Evolutionary conservation across 306 rosid genomes (phyloP).

Genomic region (Trifolium fragiferum): DNA sequence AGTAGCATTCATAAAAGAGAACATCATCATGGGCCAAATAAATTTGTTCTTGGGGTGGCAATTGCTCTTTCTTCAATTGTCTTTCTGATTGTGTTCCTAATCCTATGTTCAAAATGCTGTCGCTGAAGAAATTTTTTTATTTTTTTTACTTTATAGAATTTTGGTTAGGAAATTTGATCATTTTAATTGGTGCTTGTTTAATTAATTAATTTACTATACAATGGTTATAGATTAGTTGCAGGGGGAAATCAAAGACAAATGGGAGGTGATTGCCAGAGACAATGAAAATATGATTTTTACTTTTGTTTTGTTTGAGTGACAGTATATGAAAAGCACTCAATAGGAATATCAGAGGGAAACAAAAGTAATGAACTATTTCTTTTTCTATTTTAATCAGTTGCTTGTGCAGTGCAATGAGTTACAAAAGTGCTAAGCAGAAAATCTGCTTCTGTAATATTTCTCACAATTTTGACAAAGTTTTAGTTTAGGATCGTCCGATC

Average conservation of each 20-base stretch:
- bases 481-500: no score
- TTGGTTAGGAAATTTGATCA: slow-evolving; percentile 49
- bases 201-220: slow-evolving; percentile 19
- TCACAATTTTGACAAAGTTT: no score
- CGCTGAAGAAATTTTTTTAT: slow-evolving; percentile 46
- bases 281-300: background rate
- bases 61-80: slow-evolving; percentile 86
- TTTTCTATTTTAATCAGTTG: slow-evolving; percentile 39
- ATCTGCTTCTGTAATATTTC: no score
- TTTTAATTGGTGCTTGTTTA: slow-evolving; percentile 33
- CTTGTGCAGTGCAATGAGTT: slow-evolving; percentile 47
- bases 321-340: background rate
- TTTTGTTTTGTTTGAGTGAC: background rate
- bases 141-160: slow-evolving; percentile 6
- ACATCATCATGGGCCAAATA: slow-evolving; percentile 74
- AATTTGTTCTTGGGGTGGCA: slow-evolving; percentile 90
- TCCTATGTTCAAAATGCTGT: slow-evolving; percentile 76
- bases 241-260: background rate
- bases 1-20: slow-evolving; percentile 43
- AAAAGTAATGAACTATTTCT: slow-evolving; percentile 23
- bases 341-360: slow-evolving; percentile 13
- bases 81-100: slow-evolving; percentile 72
- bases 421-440: background rate
- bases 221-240: slow-evolving; percentile 34
- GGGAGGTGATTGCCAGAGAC: background rate